Evolutionary conservation across 331 rosid genomes (phyloP).

Genomic region (Ulmus americana): DNA sequence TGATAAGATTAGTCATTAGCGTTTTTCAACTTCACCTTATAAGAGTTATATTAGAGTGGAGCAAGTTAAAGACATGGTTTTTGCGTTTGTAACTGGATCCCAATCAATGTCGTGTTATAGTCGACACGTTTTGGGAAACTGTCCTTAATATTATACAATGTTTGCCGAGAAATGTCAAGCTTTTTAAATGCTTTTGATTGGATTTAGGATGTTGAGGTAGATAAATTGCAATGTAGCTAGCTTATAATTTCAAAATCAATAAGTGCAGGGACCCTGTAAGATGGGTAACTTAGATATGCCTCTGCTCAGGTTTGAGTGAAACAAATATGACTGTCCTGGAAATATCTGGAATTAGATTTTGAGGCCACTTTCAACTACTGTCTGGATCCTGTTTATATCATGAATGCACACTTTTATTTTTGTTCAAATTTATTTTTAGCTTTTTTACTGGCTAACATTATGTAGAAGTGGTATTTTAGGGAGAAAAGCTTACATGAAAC

Average conservation of each 20-base stretch:
- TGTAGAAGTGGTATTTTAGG: slow-evolving; percentile 41
- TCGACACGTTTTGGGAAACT: not conserved
- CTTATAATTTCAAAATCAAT: too few relatives aligned
- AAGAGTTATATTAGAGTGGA: not conserved
- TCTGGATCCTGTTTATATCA: not conserved
- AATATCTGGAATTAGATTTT: not conserved
- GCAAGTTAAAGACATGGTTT: not conserved
- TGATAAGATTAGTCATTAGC: not conserved
- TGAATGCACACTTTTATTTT: not conserved
- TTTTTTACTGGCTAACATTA: not conserved
- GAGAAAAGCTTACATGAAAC: slow-evolving; percentile 70
- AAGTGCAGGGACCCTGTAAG: too few relatives aligned
- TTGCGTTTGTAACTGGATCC: not conserved
- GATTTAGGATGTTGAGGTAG: not conserved
- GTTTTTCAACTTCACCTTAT: not conserved
- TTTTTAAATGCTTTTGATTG: not conserved
- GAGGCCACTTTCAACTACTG: not conserved
- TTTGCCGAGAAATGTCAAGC: not conserved
- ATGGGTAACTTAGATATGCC: too few relatives aligned
- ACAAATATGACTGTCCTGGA: not conserved
- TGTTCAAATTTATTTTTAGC: not conserved
- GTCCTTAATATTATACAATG: not conserved
- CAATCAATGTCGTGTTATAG: not conserved
- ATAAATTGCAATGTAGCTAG: not conserved
- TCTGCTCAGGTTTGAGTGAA: not conserved